Conservation (phyloP, 352 stramenopile species). For the Phytophthora hybrid region DNA sequence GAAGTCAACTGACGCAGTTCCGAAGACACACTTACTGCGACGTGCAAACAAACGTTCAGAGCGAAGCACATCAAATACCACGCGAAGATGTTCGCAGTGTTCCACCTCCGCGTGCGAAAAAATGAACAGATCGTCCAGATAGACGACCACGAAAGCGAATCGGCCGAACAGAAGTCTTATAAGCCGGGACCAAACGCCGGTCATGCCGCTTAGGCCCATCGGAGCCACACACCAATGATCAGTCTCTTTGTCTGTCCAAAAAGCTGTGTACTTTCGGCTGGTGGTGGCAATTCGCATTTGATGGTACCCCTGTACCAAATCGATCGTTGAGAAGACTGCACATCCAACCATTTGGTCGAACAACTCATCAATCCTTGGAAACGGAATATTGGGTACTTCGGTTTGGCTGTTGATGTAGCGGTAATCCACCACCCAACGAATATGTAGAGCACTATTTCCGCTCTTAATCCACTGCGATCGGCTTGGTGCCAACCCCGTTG, state of each 20-base stretch:
- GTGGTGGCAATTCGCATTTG: not conserved
- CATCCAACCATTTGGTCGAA: not conserved
- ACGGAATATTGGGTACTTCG: not conserved
- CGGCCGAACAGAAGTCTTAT: not conserved
- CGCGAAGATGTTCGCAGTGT: not conserved
- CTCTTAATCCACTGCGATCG: not conserved
- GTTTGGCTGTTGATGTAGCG: not conserved
- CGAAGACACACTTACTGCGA: slow-evolving; percentile 40
- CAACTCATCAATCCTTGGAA: not conserved
- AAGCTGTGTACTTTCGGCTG: not conserved
- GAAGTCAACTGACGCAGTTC: slow-evolving; percentile 23
- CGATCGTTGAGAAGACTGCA: not conserved
- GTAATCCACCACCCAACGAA: not conserved
- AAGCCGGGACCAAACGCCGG: not conserved
- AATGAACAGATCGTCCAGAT: not conserved
- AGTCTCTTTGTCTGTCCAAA: not conserved
- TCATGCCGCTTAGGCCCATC: not conserved
- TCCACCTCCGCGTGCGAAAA: not conserved
- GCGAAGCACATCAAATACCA: slow-evolving; percentile 32
- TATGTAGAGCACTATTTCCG: not conserved
- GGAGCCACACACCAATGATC: not conserved
- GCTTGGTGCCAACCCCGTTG: too few species aligned
- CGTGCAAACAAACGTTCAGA: slow-evolving; percentile 31
- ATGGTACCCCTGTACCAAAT: not conserved
- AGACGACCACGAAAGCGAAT: not conserved